Base-by-base conservation (phyloP, 345 rosid species). In the Abelmoschus esculentus region DNA sequence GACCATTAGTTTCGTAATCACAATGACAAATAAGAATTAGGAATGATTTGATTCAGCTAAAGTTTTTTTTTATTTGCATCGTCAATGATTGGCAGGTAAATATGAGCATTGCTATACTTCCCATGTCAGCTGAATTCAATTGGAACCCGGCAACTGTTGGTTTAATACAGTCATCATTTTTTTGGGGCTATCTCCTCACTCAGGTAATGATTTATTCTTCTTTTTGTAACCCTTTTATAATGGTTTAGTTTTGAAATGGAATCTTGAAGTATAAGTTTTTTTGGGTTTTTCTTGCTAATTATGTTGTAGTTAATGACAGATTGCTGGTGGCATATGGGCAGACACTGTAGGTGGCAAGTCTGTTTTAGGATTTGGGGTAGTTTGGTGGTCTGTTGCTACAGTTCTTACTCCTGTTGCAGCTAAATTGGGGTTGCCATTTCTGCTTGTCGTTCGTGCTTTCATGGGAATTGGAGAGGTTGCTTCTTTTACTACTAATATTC, bases 241-340 rank as follows among this genome's bases (percentile, higher is more conserved):
- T 55, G 17, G 52, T 57, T 15, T 34, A 19, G 18, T 2, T 17
- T 19, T 69, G 63, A 34, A 31, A 52, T 36, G 65, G 19, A 53
- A 54, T 65, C 1, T 64, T 65, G 38, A 65, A 15, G 40, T 8
- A 49, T 29, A 49, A 8, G 3, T 0, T 49, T 66, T 66, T 29
- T 44, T 66, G 28, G 70, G 58, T 14, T 49, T 49, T 49, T 66
- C 44, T 49, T 29, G n/a, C 70, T 66, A 66, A 66, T 29, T 29
- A 3, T 29, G 58, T 66, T 66, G 28, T 49, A 15, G 42, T 49
- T 8, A 29, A n/a, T 66, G 58, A 29, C 70, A 93, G 97, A 81
- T 93, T 84, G 93, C 93, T 19, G 97, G 97, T 67, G 98, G 98
- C 46, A 89, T 93, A 61, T 90, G 90, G 98, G 98, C 98, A 11